Percentiles rank a stretch among this genome's conserved stretches.
Conservation (phyloP, 345 rosid genomes). For the Melastoma malabathricum region DNA sequence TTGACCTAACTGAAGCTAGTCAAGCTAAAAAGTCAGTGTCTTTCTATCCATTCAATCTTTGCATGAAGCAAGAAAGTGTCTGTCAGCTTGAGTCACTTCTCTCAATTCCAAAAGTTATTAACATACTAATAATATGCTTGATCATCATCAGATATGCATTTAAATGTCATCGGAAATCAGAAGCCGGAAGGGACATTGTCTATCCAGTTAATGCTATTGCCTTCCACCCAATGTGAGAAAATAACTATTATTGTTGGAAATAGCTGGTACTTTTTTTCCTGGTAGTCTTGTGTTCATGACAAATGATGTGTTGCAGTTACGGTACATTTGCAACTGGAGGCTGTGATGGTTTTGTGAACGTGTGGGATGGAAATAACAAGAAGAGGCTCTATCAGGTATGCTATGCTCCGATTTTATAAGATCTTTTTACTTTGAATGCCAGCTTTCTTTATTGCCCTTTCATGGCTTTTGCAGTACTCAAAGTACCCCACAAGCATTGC, state of each 20-base stretch:
- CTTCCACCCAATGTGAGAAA: conserved; percentile 92
- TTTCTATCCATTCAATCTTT: not conserved
- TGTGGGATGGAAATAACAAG: conserved; percentile 98
- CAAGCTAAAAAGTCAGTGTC: conserved; percentile 79
- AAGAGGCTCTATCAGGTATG: conserved; percentile 94
- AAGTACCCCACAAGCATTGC: conserved; percentile 87
- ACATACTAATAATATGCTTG: not conserved
- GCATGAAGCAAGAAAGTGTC: too few species aligned
- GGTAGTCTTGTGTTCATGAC: too few species aligned
- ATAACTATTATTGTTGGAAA: not conserved
- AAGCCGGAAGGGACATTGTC: conserved; percentile 92
- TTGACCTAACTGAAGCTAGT: conserved; percentile 83
- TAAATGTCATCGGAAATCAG: conserved; percentile 95
- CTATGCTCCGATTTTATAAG: not conserved
- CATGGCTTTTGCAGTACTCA: conserved; percentile 52
- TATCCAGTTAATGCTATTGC: conserved; percentile 95
- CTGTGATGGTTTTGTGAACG: conserved; percentile 92
- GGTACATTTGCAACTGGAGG: conserved; percentile 99
- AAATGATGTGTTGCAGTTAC: conserved; percentile 38
- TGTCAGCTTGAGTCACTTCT: conserved; percentile 1
- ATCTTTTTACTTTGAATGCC: not conserved
- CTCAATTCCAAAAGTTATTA: conserved; percentile 2
- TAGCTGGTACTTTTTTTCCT: not conserved
- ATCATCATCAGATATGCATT: conserved; percentile 66
- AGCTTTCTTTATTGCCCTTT: not conserved